Evolutionary conservation across 805 yeast species (phyloP), one percentile per base, ranked within the genome.

Genomic region (Starmerella ratchasimensis): DNA sequence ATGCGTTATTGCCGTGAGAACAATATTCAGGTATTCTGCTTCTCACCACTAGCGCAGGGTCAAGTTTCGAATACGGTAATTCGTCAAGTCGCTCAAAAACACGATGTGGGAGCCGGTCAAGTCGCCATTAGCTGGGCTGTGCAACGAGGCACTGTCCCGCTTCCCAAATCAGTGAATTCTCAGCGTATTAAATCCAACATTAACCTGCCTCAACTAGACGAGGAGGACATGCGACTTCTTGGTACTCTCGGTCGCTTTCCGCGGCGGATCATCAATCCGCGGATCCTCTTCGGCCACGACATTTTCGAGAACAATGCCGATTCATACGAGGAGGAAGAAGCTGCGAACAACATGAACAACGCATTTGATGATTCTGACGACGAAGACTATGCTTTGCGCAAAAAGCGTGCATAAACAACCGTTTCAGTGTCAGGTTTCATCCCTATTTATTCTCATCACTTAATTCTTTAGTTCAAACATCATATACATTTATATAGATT

Each of bases 101-200:
- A 79, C 49, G 53, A 58, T 17, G 72, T 65, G 7, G 53, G 68
- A 3, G 63, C 69, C 0, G 74, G 70, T 38, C 78, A 71, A 45
- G 65, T 81, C 9, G 62, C 74, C 16, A 62, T 68, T 30, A 75
- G 80, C 15, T 80, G 78, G 58, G 75, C 76, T 46, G 65, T 77
- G 15, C 61, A 68, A 41, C 64, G 71, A 27, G 84, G 80, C 2
- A 64, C 79, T 38, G 65, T 67, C 10, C 74, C 69, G 1, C 58
- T 80, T 29, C 82, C 90, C 28, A 72, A 86, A 59, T 74, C 93
- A 0, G 64, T 74, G 13, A 80, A 77, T 38, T 61, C 69, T 9
- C 68, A 65, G 16, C 71, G 93, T 54, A 69, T 81, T 33, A 51
- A 57, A 14, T 45, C 57, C 13, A 64, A 66, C 49, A 51, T 63